Conservation (phyloP, 441 rosid species). For the Corymbia calophylla region DNA sequence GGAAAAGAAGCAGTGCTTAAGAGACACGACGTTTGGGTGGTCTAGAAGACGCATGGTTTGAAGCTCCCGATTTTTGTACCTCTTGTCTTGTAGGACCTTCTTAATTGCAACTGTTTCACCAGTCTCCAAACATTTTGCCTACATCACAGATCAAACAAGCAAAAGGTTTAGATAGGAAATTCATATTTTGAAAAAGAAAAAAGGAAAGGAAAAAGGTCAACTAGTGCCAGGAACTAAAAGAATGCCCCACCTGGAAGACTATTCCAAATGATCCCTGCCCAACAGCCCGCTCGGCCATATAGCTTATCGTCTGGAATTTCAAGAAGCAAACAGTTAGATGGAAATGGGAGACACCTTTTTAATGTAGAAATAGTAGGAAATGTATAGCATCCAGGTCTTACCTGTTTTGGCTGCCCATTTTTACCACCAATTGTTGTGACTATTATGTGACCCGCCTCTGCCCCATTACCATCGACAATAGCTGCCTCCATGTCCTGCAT, state of each 20-base stretch:
- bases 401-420: slow-evolving; percentile 72
- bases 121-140: slow-evolving; percentile 71
- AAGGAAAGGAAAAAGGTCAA: not conserved
- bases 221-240: not conserved
- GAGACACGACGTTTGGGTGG: slow-evolving; percentile 62
- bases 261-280: slow-evolving; percentile 75
- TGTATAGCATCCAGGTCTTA: slow-evolving; percentile 1
- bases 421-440: slow-evolving; percentile 67
- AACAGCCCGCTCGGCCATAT: slow-evolving; percentile 76
- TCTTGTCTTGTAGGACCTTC: slow-evolving; percentile 74
- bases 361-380: not conserved
- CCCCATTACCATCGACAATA: slow-evolving; percentile 52
- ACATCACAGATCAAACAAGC: not conserved
- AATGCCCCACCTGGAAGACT: slow-evolving; percentile 48
- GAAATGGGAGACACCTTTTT: not conserved
- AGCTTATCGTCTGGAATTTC: slow-evolving; percentile 55
- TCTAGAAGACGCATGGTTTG: slow-evolving; percentile 73
- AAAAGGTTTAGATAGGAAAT: not conserved
- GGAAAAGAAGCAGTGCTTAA: slow-evolving; percentile 85
- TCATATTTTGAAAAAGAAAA: not conserved
- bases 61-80: slow-evolving; percentile 72
- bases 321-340: not conserved
- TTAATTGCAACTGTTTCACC: slow-evolving; percentile 70
- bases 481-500: slow-evolving; percentile 61
- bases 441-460: slow-evolving; percentile 66